Percentiles rank a stretch among this genome's conserved stretches.
Conservation (phyloP, 805 yeast species). For the Lipomyces lipofer region DNA sequence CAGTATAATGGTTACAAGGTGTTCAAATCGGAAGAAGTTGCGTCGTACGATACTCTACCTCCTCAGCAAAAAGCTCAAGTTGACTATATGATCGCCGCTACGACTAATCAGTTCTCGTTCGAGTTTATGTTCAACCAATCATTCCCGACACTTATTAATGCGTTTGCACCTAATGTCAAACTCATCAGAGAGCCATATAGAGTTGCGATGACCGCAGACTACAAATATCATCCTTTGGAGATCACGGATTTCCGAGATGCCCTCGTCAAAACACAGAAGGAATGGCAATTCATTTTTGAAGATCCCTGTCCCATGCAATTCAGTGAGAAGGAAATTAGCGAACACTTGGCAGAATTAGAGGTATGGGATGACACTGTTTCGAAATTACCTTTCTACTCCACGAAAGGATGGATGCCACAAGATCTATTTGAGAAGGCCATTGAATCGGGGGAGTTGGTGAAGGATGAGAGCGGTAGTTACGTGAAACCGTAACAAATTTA, state of each 20-base stretch:
- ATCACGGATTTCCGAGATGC: constrained; percentile 38
- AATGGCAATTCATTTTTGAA: constrained; percentile 35
- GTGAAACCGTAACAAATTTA: too few species aligned
- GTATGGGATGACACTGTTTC: constrained; percentile 68
- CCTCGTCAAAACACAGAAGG: constrained; percentile 35
- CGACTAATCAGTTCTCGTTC: constrained; percentile 89
- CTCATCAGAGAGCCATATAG: constrained; percentile 40
- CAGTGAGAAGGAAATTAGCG: constrained; percentile 58
- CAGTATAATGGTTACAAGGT: constrained; percentile 87
- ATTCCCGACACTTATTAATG: constrained; percentile 67
- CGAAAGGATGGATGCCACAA: constrained; percentile 95
- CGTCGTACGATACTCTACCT: constrained; percentile 62
- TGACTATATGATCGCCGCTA: constrained; percentile 81
- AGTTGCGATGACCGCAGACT: constrained; percentile 24
- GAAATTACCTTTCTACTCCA: constrained; percentile 79
- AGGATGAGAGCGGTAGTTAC: constrained; percentile 60
- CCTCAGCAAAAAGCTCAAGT: constrained; percentile 78
- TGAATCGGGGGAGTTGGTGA: constrained; percentile 66
- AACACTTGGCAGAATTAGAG: constrained; percentile 58
- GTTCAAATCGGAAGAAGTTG: constrained; percentile 73
- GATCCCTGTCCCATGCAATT: constrained; percentile 58
- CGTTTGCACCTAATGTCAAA: constrained; percentile 79
- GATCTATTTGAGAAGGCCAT: constrained; percentile 77
- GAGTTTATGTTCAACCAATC: constrained; percentile 70
- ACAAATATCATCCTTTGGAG: constrained; percentile 44